A percentile compares a stretch with the other conserved stretches of the same genome.
Conservation (phyloP, 1,139 yeast species). For the Geotrichum klebahnii region DNA sequence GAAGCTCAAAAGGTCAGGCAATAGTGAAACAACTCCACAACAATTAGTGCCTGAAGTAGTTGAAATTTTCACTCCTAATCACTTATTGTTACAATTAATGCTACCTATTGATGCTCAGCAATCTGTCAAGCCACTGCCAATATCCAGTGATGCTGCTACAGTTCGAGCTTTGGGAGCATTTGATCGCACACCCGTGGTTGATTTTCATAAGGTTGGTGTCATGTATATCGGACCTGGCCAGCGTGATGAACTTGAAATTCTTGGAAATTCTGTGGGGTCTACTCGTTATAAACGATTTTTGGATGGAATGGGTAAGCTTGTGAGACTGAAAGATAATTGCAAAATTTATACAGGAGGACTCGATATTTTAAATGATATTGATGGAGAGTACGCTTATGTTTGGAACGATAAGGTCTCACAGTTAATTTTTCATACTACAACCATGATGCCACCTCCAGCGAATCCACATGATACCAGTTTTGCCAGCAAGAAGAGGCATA, state of each 20-base stretch:
- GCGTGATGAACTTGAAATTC: constrained; percentile 56
- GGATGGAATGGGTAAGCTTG: constrained; percentile 54
- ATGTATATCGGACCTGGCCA: constrained; percentile 71
- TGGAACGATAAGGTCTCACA: constrained; percentile 73
- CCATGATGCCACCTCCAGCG: constrained; percentile 64
- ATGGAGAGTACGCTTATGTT: constrained; percentile 71
- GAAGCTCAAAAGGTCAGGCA: constrained; percentile 20
- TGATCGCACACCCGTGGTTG: constrained; percentile 75
- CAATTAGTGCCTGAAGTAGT: constrained; percentile 2
- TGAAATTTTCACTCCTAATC: constrained; percentile 39
- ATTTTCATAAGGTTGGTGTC: constrained; percentile 74
- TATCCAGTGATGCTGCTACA: constrained; percentile 49
- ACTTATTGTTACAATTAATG: constrained; percentile 44
- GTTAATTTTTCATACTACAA: constrained; percentile 70
- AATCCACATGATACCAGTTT: constrained; percentile 44
- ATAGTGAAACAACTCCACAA: background rate
- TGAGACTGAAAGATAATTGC: constrained; percentile 52
- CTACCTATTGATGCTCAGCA: constrained; percentile 34
- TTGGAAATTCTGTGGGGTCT: constrained; percentile 65
- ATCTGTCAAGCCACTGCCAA: constrained; percentile 41
- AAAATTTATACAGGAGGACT: constrained; percentile 73
- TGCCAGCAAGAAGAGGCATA: constrained; percentile 71
- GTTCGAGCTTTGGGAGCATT: constrained; percentile 59
- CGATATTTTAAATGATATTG: constrained; percentile 62
- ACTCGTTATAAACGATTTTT: constrained; percentile 57